A percentile compares a stretch with the other conserved stretches of the same genome.
Conservation (phyloP, 495 filamentous ascomycete genomes). For the Penicillium fimorum region DNA sequence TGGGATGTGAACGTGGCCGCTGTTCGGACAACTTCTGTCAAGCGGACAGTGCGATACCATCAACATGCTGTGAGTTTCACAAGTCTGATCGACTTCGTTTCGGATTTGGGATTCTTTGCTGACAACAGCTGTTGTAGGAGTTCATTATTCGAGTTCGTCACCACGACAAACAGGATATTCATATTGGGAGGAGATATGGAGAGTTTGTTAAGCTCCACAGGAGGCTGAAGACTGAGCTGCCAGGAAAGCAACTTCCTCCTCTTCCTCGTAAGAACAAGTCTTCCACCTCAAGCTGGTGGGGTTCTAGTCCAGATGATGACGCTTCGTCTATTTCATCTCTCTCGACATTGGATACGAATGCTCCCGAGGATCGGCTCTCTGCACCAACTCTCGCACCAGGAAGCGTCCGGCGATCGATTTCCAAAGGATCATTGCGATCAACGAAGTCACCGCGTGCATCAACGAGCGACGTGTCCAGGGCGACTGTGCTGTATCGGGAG, state of each 20-base stretch:
- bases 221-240: slow-evolving; percentile 76
- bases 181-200: slow-evolving; percentile 82
- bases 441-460: slow-evolving; percentile 52
- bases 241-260: slow-evolving; percentile 84
- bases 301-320: slow-evolving; percentile 57
- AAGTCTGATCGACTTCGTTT: neutral
- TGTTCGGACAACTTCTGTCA: slow-evolving; percentile 74
- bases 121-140: slow-evolving; percentile 55
- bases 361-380: slow-evolving; percentile 36
- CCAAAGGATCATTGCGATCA: slow-evolving; percentile 38
- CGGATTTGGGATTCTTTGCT: slow-evolving; percentile 4
- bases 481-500: slow-evolving; percentile 74
- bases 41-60: slow-evolving; percentile 86
- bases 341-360: slow-evolving; percentile 56
- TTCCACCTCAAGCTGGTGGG: slow-evolving; percentile 56
- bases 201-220: slow-evolving; percentile 82
- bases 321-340: slow-evolving; percentile 75
- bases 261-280: slow-evolving; percentile 89
- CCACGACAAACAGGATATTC: slow-evolving; percentile 65
- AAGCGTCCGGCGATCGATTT: slow-evolving; percentile 36
- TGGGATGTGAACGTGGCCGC: slow-evolving; percentile 97
- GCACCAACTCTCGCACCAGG: slow-evolving; percentile 27
- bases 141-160: slow-evolving; percentile 83
- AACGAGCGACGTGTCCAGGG: slow-evolving; percentile 36
- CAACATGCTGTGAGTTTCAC: slow-evolving; percentile 74